Conservation (phyloP, 2,329 filamentous ascomycete species). For the Fusarium liriodendri region DNA sequence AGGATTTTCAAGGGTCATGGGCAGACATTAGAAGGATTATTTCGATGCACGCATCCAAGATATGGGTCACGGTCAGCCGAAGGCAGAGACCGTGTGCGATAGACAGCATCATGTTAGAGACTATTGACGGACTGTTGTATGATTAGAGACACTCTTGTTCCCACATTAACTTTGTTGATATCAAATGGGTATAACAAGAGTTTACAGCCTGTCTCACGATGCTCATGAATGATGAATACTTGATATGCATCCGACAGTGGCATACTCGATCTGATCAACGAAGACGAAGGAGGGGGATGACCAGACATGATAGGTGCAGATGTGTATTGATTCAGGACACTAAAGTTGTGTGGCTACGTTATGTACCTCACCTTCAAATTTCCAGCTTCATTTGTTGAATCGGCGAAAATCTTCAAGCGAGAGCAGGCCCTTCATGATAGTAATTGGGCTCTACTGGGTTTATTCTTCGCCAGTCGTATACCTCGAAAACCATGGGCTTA, state of each 20-base stretch:
- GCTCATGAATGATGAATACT: neutral
- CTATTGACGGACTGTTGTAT: conserved; percentile 24
- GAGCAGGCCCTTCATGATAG: conserved; percentile 66
- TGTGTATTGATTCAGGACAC: neutral
- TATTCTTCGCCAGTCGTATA: conserved; percentile 94
- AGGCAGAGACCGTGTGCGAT: conserved; percentile 11
- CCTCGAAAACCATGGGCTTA: conserved; percentile 80
- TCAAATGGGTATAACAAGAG: neutral
- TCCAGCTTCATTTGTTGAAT: conserved; percentile 72
- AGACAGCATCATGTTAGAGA: conserved; percentile 27
- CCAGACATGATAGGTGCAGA: neutral
- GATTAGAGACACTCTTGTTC: conserved; percentile 31
- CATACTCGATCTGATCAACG: neutral
- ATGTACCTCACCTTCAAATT: conserved; percentile 92
- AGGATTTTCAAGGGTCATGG: conserved; percentile 38
- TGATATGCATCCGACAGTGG: neutral
- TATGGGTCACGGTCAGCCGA: conserved; percentile 18
- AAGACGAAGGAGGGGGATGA: neutral
- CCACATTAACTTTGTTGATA: conserved; percentile 19
- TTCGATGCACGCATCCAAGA: conserved; percentile 12
- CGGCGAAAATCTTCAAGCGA: conserved; percentile 85
- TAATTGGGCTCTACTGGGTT: conserved; percentile 59
- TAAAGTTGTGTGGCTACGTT: neutral
- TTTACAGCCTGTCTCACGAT: neutral
- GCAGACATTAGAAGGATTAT: conserved; percentile 23